phyloP scores from a whole-genome alignment of 345 rosid species.

The Erucastrum elatum region DNA sequence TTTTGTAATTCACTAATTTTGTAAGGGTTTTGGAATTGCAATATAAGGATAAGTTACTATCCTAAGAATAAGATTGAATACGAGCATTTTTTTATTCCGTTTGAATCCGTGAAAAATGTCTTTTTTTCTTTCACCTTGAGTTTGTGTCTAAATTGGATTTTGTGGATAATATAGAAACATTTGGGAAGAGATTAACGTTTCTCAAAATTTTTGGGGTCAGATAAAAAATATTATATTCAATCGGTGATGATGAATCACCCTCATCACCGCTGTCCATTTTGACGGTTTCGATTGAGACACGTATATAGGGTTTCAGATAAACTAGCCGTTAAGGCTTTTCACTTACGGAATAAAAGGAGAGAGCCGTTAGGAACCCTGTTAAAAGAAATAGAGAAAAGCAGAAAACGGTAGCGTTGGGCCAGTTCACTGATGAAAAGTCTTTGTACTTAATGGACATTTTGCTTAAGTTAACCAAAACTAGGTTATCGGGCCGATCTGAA shows the following conservation, averaged over 20 bases:
- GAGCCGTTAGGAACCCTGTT: constrained; percentile 4
- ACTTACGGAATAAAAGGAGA: neutral
- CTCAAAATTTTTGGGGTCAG: neutral
- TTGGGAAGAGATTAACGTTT: neutral
- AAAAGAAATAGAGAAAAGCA: neutral
- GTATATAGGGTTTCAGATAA: neutral
- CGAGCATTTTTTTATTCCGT: too few species aligned
- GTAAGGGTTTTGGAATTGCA: neutral
- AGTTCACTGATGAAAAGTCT: neutral
- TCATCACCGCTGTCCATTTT: neutral
- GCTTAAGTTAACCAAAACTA: neutral
- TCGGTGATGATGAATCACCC: neutral
- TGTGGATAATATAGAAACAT: neutral
- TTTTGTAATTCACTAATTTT: neutral
- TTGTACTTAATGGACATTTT: neutral
- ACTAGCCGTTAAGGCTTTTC: neutral
- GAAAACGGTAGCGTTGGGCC: neutral
- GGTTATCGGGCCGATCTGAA: neutral
- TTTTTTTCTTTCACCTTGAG: neutral
- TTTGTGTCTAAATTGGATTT: neutral
- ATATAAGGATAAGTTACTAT: neutral
- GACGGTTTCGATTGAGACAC: constrained; percentile 7
- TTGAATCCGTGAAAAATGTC: too few species aligned
- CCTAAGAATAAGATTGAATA: neutral
- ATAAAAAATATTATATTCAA: neutral